Conservation (phyloP, 2,329 filamentous ascomycete species). For the Pyrenophora seminiperda region DNA sequence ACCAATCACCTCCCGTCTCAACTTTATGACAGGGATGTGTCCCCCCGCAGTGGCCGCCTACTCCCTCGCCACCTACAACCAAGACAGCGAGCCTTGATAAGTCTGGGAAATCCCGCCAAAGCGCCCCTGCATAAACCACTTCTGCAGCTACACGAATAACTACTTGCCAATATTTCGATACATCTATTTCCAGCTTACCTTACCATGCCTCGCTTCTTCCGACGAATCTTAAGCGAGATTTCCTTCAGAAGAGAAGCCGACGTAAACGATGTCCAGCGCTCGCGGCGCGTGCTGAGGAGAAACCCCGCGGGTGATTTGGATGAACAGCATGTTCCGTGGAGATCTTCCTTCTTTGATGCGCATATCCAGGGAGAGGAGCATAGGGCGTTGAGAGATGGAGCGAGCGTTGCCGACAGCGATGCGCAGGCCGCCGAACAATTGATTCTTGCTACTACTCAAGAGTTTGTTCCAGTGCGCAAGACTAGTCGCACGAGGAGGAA, state of each 20-base stretch:
- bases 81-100: constrained; percentile 8
- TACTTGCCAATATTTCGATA: too few relatives aligned
- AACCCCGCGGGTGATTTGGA: constrained; percentile 13
- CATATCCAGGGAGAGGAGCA: constrained; percentile 14
- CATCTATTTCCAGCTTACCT: not conserved
- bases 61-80: constrained; percentile 9
- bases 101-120: constrained; percentile 1
- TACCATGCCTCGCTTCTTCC: constrained; percentile 28
- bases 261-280: constrained; percentile 23
- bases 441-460: constrained; percentile 23
- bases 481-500: constrained; percentile 14
- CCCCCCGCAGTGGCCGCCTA: constrained; percentile 13
- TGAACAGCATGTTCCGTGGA: constrained; percentile 14
- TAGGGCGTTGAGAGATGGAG: constrained; percentile 17
- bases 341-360: constrained; percentile 18
- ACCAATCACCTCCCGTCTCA: constrained; percentile 2
- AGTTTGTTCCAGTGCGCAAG: constrained; percentile 12
- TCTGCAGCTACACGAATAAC: constrained; percentile 1
- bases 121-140: constrained; percentile 2
- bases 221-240: constrained; percentile 29
- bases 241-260: constrained; percentile 25
- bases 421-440: constrained; percentile 17
- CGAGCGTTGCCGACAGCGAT: constrained; percentile 29
- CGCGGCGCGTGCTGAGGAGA: constrained; percentile 30
- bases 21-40: not conserved